Base-by-base conservation (phyloP, 306 rosid genomes). In the Prunus campanulata region DNA sequence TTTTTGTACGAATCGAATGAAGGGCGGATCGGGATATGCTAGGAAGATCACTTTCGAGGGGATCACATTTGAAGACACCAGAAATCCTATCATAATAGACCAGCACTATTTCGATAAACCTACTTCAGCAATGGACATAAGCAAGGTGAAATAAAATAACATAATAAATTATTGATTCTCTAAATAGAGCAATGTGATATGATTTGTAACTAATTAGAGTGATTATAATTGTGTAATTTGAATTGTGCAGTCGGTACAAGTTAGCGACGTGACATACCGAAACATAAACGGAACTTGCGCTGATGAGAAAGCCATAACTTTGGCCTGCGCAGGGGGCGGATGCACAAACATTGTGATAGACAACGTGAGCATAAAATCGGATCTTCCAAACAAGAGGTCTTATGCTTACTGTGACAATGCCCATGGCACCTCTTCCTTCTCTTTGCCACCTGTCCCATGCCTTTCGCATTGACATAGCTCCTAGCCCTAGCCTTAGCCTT, bases 1-100 rank as follows among this genome's bases (percentile, higher is more conserved):
- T 8, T 49, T 3, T 7, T 22, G 15, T 14, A 12, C 51, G 0
- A 29, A 20, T 48, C 3, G 15, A 24, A 22, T 47, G 16, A 6
- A 72, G 67, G 76, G 76, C 9, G 76, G 76, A 4, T 56, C 76
- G 22, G 76, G 76, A 18, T 72, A 39, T 39, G 76, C 76, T 5
- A 72, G 66, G 67, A 6, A 72, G 39, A 72, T 72, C 8, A 72
- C 5, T 22, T 72, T 56, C 8, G 66, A 56, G 11, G 11, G 27
- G 13, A 42, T 72, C 11, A 14, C 10, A 15, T 4, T 72, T 13
- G 11, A 42, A 72, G 52, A 25, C 11, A 15, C 22, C 11, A 11
- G 22, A 39, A 72, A 72, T 54, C 76, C 76, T 14, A 72, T 72
- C 66, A 72, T 72, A 2, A 72, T 57, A 42, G 66, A 56, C 42